Evolutionary conservation across 306 rosid genomes (phyloP), one percentile per base, ranked within the genome.

Genomic region (Dalbergia cultrata): DNA sequence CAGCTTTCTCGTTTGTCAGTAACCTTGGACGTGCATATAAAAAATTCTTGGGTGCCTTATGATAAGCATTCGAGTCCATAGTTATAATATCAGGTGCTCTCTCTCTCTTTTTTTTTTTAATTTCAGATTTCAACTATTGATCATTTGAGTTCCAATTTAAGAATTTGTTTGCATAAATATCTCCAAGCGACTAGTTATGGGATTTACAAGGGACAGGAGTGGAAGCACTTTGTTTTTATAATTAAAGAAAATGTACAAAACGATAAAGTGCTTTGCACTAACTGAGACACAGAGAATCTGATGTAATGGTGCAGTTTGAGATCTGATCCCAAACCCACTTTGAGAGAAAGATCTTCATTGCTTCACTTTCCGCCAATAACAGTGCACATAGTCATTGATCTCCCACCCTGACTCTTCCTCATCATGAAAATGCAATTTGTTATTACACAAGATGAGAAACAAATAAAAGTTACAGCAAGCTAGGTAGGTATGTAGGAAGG

Each of bases 281-380:
- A 11, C 70, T 43, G 33, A 44, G 54, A 69, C 39, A 37, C 0
- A 31, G 85, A 53, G 82, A 73, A 82, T 87, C 85, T 70, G 69
- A 58, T 53, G 53, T 44, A 21, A 22, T 18, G 54, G 52, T 75
- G 83, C 57, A 66, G 76, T 33, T 58, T 73, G 83, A 62, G 72
- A 77, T 77, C 57, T 67, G 83, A 72, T 72, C 56, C 79, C 52
- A 35, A 33, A 31, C 74, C 75, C 82, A 68, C 80, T 67, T 75
- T 75, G 71, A 74, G 71, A 53, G 79, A 70, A 35, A 19, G 82
- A 82, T 70, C 81, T 81, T 80, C 43, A 80, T 67, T 73, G 72
- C 37, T 50, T 82, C 80, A 81, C 16, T 52, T 76, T 76, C 86
- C 87, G 82, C 84, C 82, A 74, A 65, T 47, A 73, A 41, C 54